Percentiles rank a stretch among this genome's conserved stretches.
Evolutionary conservation across 495 filamentous ascomycete species (phyloP).

Genomic region (Tuber aestivum): DNA sequence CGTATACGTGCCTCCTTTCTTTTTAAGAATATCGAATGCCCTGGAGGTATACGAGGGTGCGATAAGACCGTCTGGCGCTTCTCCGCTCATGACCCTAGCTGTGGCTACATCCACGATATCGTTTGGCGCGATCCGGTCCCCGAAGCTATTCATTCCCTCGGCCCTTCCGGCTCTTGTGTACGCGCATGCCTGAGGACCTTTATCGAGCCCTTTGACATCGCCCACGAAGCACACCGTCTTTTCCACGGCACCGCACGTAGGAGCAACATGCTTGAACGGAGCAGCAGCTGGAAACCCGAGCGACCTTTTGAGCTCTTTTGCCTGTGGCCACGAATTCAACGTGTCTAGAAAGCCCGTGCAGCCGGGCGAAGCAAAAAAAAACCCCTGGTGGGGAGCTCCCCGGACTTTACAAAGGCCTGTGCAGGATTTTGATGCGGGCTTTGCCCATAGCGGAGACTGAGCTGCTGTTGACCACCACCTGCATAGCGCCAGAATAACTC

Average conservation of each 20-base stretch:
- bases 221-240: constrained; percentile 97
- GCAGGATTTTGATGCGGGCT: constrained; percentile 98
- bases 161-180: constrained; percentile 92
- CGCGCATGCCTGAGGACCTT: constrained; percentile 79
- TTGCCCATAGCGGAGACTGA: constrained; percentile 82
- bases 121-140: constrained; percentile 88
- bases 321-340: constrained; percentile 90
- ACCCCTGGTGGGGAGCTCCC: constrained; percentile 84
- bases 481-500: constrained; percentile 96
- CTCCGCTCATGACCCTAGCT: constrained; percentile 91
- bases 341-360: constrained; percentile 96
- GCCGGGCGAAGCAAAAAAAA: constrained; percentile 79
- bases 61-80: constrained; percentile 95
- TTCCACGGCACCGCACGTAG: constrained; percentile 89
- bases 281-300: constrained; percentile 82
- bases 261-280: constrained; percentile 98
- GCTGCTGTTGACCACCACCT: constrained; percentile 69
- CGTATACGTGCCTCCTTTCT: constrained; percentile 95
- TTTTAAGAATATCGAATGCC: constrained; percentile 83
- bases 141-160: constrained; percentile 95
- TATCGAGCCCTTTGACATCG: constrained; percentile 80
- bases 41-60: constrained; percentile 77
- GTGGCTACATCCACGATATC: constrained; percentile 83
- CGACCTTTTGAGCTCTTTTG: constrained; percentile 88
- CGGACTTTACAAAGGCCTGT: constrained; percentile 65